phyloP scores from a whole-genome alignment of 2,329 filamentous ascomycete species.

The Botrytis hyacinthi region DNA sequence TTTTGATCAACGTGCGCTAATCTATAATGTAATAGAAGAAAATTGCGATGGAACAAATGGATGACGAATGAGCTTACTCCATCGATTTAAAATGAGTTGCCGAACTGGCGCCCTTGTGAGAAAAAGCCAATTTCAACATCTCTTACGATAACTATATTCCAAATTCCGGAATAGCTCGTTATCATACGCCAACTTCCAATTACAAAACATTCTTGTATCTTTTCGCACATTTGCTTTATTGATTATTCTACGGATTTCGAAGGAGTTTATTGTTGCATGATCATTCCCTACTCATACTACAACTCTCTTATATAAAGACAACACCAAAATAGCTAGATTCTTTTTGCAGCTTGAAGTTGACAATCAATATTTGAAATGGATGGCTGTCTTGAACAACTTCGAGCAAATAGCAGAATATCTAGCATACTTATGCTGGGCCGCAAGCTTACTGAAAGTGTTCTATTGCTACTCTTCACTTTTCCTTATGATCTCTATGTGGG shows the following conservation, averaged over 20 bases:
- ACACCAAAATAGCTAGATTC: not conserved
- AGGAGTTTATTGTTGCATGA: not conserved
- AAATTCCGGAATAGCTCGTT: not conserved
- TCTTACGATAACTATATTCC: not conserved
- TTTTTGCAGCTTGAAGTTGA: not conserved
- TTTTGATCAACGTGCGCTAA: not conserved
- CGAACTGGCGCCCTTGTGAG: not conserved
- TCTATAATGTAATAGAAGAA: not conserved
- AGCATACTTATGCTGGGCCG: not conserved
- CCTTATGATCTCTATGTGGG: not conserved
- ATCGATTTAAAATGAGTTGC: not conserved
- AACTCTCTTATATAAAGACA: not conserved
- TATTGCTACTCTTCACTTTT: not conserved
- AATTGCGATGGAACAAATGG: not conserved
- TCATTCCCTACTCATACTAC: not conserved
- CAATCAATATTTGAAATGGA: not conserved
- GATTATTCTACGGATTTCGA: not conserved
- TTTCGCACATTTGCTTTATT: not conserved
- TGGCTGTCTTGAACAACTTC: not conserved
- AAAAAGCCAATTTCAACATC: not conserved
- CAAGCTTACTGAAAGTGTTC: not conserved
- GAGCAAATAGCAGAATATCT: not conserved
- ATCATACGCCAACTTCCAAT: too few species aligned
- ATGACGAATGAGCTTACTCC: not conserved
- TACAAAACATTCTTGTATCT: not conserved